These are phyloP conservation scores for Penicillium sp. DNA, from an alignment of 2,329 filamentous ascomycete species.

Conservation along the genomic window DNA sequence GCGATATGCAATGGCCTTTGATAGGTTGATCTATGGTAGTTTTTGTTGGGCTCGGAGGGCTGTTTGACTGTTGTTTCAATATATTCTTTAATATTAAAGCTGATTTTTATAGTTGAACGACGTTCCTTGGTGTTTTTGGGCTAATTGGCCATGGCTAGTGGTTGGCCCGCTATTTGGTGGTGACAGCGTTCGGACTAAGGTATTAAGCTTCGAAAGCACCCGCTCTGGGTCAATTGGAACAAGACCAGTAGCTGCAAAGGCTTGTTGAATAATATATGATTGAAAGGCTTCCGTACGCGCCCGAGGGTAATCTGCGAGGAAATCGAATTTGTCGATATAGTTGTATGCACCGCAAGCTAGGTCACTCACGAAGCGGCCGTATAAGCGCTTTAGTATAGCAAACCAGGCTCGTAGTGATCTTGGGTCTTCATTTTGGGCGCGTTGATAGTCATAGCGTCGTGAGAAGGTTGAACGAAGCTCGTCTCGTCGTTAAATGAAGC, in stretches of 20 bases:
- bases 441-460: too few relatives aligned
- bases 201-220: constrained; percentile 3
- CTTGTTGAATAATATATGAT: background rate
- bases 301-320: background rate
- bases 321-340: constrained; percentile 7
- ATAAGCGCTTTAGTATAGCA: too few relatives aligned
- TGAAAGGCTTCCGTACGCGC: background rate
- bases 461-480: too few relatives aligned
- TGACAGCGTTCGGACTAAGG: background rate
- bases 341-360: too few relatives aligned
- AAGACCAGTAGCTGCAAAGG: background rate
- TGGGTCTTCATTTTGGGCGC: too few relatives aligned
- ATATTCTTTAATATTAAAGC: constrained; percentile 1
- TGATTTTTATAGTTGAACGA: background rate
- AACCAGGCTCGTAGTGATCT: too few relatives aligned
- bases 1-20: constrained; percentile 1
- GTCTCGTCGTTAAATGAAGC: too few relatives aligned
- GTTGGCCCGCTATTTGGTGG: background rate
- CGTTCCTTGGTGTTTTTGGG: background rate
- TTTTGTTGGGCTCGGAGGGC: background rate
- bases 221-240: background rate
- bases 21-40: constrained; percentile 1
- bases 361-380: too few relatives aligned
- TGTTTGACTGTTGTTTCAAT: background rate
- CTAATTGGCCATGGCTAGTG: too few relatives aligned